Evolutionary conservation across 2,329 filamentous ascomycete species (phyloP).

Genomic region (Clarireedia monteithiana): DNA sequence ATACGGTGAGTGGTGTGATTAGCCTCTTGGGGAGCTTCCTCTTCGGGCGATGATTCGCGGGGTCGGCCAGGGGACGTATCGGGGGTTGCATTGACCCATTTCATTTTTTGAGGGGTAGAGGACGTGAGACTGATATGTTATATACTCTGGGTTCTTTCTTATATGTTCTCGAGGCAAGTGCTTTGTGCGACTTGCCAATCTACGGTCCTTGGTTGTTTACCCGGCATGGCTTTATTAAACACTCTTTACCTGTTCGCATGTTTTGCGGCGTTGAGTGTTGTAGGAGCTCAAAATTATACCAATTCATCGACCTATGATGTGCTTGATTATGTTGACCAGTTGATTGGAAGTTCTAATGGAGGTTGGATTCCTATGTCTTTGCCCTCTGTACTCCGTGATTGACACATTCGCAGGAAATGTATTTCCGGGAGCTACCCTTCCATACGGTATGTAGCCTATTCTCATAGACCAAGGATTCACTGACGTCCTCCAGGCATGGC

Average conservation of each 20-base stretch:
- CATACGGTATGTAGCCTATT: conserved; percentile 33
- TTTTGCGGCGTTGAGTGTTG: not conserved
- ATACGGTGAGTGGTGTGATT: not conserved
- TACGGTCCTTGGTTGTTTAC: not conserved
- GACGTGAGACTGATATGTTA: not conserved
- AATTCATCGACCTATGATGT: conserved; percentile 28
- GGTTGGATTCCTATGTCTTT: conserved; percentile 28
- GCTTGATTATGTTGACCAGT: conserved; percentile 38
- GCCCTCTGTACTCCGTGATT: not conserved
- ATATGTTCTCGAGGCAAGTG: not conserved
- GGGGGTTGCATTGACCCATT: not conserved
- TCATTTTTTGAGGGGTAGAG: not conserved
- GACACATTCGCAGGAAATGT: conserved; percentile 33
- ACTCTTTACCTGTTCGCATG: not conserved
- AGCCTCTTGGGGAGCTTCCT: not conserved
- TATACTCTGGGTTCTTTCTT: not conserved
- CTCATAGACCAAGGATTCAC: not conserved
- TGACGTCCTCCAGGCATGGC: conserved; percentile 30
- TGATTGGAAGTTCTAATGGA: conserved; percentile 48
- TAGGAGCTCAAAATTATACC: conserved; percentile 13
- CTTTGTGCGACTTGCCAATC: not conserved
- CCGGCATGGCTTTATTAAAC: conserved; percentile 9
- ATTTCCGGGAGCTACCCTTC: conserved; percentile 47
- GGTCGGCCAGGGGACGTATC: not conserved
- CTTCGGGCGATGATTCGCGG: not conserved